A percentile compares a stretch with the other conserved stretches of the same genome.
Evolutionary conservation across 2,329 filamentous ascomycete genomes (phyloP).

Genomic region (Calonectria henricotiae): DNA sequence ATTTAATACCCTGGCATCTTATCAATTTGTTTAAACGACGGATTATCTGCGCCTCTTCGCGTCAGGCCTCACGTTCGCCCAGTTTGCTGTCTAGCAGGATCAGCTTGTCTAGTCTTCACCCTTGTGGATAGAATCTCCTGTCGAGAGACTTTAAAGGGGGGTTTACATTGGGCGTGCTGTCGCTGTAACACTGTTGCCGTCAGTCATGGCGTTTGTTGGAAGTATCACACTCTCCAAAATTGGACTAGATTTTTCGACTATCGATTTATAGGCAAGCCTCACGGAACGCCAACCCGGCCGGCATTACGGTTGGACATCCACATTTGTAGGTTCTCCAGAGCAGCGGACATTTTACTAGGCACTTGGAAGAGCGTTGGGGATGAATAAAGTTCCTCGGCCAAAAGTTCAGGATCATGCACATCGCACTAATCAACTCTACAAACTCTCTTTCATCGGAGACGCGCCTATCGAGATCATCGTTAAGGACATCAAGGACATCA

Average conservation of each 20-base stretch:
- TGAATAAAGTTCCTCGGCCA: conserved; percentile 8
- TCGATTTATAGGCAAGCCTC: conserved; percentile 2
- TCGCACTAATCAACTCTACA: neutral
- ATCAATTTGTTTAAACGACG: no score
- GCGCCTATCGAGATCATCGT: neutral
- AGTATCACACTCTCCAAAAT: conserved; percentile 20
- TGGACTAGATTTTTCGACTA: conserved; percentile 22
- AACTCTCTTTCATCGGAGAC: conserved; percentile 24
- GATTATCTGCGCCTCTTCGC: no score
- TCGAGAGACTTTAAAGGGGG: neutral
- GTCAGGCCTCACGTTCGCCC: no score
- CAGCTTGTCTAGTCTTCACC: neutral
- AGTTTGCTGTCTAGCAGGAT: neutral
- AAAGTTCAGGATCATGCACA: conserved; percentile 17
- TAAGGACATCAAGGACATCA: neutral
- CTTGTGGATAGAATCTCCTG: neutral
- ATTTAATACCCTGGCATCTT: neutral
- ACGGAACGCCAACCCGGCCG: conserved; percentile 3
- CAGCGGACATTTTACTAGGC: neutral
- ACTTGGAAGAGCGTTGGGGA: conserved; percentile 22
- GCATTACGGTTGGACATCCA: conserved; percentile 4
- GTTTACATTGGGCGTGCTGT: neutral
- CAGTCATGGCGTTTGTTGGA: neutral
- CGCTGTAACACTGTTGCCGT: neutral
- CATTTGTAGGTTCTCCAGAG: neutral